Conservation (phyloP, 257 asterid species). For the Phtheirospermum japonicum region DNA sequence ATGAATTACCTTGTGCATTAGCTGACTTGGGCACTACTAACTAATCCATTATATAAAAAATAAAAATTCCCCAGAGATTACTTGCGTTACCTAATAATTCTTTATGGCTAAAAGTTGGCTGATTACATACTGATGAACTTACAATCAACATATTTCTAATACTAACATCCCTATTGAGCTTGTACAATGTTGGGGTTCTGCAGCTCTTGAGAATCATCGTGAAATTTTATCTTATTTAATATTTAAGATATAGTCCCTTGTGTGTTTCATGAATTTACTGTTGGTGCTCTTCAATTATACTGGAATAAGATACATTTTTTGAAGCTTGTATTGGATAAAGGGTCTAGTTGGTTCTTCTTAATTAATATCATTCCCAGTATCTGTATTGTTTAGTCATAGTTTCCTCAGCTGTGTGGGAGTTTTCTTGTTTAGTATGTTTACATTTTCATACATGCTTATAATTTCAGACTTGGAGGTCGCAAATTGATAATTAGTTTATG, state of each 20-base stretch:
- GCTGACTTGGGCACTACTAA: background rate
- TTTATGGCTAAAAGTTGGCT: constrained; percentile 5
- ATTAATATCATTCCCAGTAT: too few relatives aligned
- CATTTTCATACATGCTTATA: too few relatives aligned
- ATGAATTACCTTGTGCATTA: constrained; percentile 1
- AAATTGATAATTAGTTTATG: too few relatives aligned
- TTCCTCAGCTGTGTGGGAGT: too few relatives aligned
- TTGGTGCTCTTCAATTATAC: background rate
- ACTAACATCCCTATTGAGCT: constrained; percentile 1
- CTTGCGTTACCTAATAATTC: background rate
- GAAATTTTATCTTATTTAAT: background rate
- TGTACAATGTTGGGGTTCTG: background rate
- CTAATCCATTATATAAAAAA: too few relatives aligned
- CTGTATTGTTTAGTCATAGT: too few relatives aligned
- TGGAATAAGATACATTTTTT: background rate
- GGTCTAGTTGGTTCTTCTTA: too few relatives aligned
- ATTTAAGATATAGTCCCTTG: background rate
- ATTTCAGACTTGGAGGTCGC: too few relatives aligned
- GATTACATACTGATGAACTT: constrained; percentile 12
- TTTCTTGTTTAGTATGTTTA: too few relatives aligned
- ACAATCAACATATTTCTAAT: background rate
- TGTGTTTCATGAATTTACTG: background rate
- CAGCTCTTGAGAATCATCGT: background rate
- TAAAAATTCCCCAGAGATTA: too few relatives aligned
- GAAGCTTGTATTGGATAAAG: background rate